A percentile compares a stretch with the other conserved stretches of the same genome.
These are phyloP conservation scores for Solanum raphanifolium DNA, from an alignment of 257 asterid species.

Conservation along the genomic window DNA sequence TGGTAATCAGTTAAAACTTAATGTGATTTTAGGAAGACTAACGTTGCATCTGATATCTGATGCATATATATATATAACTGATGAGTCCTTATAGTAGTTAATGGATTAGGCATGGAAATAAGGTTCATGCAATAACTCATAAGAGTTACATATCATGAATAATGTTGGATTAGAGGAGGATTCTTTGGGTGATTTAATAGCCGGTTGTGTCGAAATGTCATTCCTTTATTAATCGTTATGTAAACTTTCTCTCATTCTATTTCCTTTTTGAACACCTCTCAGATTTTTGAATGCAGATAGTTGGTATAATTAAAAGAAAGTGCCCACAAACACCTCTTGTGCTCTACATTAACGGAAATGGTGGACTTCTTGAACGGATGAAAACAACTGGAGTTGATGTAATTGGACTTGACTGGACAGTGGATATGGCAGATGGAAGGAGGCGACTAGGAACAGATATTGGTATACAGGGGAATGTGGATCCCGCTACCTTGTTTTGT, in stretches of 20 bases:
- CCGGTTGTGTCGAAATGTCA: not conserved
- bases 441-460: slow-evolving; percentile 42
- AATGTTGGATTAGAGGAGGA: not conserved
- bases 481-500: slow-evolving; percentile 75
- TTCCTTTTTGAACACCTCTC: slow-evolving; percentile 11
- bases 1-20: not conserved
- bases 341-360: slow-evolving; percentile 88
- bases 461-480: slow-evolving; percentile 85
- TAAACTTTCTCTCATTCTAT: not conserved
- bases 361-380: slow-evolving; percentile 90
- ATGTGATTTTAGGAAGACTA: not conserved
- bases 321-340: slow-evolving; percentile 89
- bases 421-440: slow-evolving; percentile 84
- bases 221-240: not conserved
- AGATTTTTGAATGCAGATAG: slow-evolving; percentile 49
- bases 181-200: not conserved
- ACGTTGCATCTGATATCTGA: not conserved
- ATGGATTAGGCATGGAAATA: not conserved
- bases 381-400: slow-evolving; percentile 90
- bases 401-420: slow-evolving; percentile 95
- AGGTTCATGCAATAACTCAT: not conserved
- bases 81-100: not conserved
- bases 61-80: not conserved
- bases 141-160: slow-evolving; percentile 20
- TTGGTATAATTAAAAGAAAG: slow-evolving; percentile 45